Evolutionary conservation across 2,329 filamentous ascomycete genomes (phyloP).

Genomic region (Stagonosporopsis cucurbitacearum): DNA sequence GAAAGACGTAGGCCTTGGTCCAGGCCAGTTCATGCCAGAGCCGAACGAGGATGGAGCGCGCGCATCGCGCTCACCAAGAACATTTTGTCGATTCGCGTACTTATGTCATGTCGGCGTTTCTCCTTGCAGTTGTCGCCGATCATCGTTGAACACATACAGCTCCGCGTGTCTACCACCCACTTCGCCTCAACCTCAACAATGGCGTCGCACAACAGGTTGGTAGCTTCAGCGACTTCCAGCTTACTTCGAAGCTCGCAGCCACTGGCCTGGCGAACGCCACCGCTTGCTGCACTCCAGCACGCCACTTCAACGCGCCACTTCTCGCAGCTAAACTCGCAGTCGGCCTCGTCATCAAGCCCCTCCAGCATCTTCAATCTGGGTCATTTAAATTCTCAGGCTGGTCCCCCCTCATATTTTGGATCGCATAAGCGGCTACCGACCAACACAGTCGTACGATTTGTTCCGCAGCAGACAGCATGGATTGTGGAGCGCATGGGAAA

Average conservation of each 20-base stretch:
- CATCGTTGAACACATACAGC: constrained; percentile 25
- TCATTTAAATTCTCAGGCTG: constrained; percentile 31
- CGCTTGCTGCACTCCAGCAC: constrained; percentile 29
- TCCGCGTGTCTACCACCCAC: constrained; percentile 29
- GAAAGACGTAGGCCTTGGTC: no score
- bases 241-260: constrained; percentile 33
- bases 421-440: constrained; percentile 71
- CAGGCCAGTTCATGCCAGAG: no score
- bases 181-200: constrained; percentile 32
- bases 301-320: constrained; percentile 36
- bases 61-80: background rate
- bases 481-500: constrained; percentile 99
- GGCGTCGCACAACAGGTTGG: constrained; percentile 45
- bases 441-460: constrained; percentile 94
- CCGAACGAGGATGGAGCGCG: no score
- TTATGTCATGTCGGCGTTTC: constrained; percentile 33
- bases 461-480: constrained; percentile 99
- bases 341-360: constrained; percentile 31
- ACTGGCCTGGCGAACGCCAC: constrained; percentile 25
- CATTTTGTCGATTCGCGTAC: background rate
- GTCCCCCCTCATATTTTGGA: constrained; percentile 81
- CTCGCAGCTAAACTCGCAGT: constrained; percentile 40
- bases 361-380: constrained; percentile 40
- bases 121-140: constrained; percentile 21
- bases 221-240: constrained; percentile 38